A percentile compares a stretch with the other conserved stretches of the same genome.
Conservation (phyloP, 75 land plant species). For the Ceratopteris richardii region DNA sequence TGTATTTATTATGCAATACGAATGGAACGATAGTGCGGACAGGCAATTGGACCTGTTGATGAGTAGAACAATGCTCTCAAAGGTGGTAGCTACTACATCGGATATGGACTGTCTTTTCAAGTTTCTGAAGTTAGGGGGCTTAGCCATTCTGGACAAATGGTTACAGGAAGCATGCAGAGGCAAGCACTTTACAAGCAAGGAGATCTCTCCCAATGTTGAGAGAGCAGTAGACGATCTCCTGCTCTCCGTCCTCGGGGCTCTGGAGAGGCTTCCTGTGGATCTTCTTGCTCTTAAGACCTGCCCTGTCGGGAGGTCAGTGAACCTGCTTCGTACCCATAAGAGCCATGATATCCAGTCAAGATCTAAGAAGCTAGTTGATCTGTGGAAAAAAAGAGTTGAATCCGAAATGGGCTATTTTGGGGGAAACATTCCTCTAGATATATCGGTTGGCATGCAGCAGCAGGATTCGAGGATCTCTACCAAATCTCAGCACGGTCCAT, state of each 20-base stretch:
- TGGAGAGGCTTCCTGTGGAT: constrained; percentile 38
- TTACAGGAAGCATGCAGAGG: constrained; percentile 37
- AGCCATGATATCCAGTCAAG: constrained; percentile 34
- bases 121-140: constrained; percentile 28
- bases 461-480: no score
- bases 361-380: constrained; percentile 32
- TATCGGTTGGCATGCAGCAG: no score
- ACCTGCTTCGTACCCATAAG: constrained; percentile 31
- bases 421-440: constrained; percentile 6
- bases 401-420: constrained; percentile 34
- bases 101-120: constrained; percentile 25
- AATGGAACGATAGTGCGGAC: constrained; percentile 18
- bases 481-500: no score
- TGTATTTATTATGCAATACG: constrained; percentile 34
- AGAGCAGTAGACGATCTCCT: constrained; percentile 35
- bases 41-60: constrained; percentile 20
- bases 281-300: constrained; percentile 36
- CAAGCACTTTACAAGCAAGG: constrained; percentile 23
- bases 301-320: constrained; percentile 40
- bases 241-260: constrained; percentile 20
- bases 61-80: constrained; percentile 27
- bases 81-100: constrained; percentile 31
- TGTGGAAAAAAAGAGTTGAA: constrained; percentile 42
- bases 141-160: constrained; percentile 35
- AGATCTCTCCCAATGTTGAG: neutral